These are phyloP conservation scores for Cladophialophora chaetospira DNA, from an alignment of 2,329 filamentous ascomycete genomes.

Conservation along the genomic window DNA sequence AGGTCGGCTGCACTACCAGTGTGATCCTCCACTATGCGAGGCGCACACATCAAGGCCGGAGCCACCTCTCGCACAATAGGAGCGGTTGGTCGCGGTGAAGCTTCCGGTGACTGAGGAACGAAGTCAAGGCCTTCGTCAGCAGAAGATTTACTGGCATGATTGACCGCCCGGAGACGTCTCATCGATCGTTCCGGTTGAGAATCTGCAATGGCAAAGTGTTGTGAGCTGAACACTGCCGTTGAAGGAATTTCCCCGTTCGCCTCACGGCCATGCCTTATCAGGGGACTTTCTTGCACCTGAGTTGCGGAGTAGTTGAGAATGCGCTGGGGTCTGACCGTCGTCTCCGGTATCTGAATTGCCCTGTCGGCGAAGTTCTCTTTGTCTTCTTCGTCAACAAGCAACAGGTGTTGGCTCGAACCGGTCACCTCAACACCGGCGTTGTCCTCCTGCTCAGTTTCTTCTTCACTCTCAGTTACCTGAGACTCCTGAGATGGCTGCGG, in stretches of 20 bases:
- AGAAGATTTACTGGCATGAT: conserved; percentile 9
- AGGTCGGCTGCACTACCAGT: neutral
- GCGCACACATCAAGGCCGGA: neutral
- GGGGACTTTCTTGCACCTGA: conserved; percentile 26
- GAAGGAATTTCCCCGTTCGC: neutral
- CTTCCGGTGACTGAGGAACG: conserved; percentile 29
- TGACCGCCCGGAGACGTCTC: neutral
- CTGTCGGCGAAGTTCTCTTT: conserved; percentile 48
- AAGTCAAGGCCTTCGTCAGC: conserved; percentile 22
- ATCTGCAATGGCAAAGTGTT: conserved; percentile 27
- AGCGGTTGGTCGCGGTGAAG: neutral
- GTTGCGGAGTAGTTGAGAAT: conserved; percentile 7
- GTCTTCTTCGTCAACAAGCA: conserved; percentile 45
- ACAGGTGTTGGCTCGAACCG: conserved; percentile 36
- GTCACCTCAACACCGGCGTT: conserved; percentile 36
- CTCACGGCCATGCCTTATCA: conserved; percentile 11
- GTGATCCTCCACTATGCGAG: neutral
- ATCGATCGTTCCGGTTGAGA: conserved; percentile 27
- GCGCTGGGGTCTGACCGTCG: conserved; percentile 32
- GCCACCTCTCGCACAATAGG: neutral
- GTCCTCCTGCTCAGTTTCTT: conserved; percentile 52
- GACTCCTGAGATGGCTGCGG: neutral
- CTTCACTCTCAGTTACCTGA: conserved; percentile 41
- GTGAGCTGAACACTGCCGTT: conserved; percentile 11
- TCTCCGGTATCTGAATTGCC: conserved; percentile 35